Evolutionary conservation across 768 basidiomycete genomes (phyloP), one percentile per base, ranked within the genome.

Genomic region (Lactarius quietus): DNA sequence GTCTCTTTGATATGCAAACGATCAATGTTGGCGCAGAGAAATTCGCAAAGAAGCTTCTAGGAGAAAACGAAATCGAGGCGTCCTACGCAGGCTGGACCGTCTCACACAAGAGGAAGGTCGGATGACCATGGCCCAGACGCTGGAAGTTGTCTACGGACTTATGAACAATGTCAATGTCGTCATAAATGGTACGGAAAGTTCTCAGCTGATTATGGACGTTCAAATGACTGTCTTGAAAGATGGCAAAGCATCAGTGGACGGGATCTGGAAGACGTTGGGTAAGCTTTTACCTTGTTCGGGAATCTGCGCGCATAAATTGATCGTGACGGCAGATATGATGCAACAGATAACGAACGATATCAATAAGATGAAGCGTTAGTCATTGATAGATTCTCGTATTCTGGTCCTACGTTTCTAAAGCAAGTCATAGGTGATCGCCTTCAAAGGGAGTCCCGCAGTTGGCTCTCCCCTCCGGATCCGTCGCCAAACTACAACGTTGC

Each of bases 31-130:
- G 31, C 6, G 17, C 56, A 63, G 62, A 51, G 17, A 57, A 36
- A 31, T 48, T 38, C 17, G 43, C 43, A 18, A 57, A 51, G 36
- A 51, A 35, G 43, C 20, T 63, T 15, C 41, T 57, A 8, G 62
- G 56, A 51, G 56, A 63, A 15, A 45, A 26, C 17, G 43, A 48
- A 3, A 35, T 57, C 3, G 43, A 26, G 45, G 4, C 0, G 62
- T 23, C 6, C 62, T 63, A 20, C 62, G 41, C 14, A 63, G 45
- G 56, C 28, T 63, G 26, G 56, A 63, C 23, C 45, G 45, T 26
- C 56, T 63, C 26, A 63, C 62, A 2, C 55, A 41, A 20, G 56
- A 63, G n/a, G 62, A 63, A 10, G 43, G 43, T 23, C 55, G 56
- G 26, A 38, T 54, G 35, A 51, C 45, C 2, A 45, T 26, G 3